A percentile compares a stretch with the other conserved stretches of the same genome.
Evolutionary conservation across 208 protist species (phyloP).

Genomic region (Tritrichomonas foetus): DNA sequence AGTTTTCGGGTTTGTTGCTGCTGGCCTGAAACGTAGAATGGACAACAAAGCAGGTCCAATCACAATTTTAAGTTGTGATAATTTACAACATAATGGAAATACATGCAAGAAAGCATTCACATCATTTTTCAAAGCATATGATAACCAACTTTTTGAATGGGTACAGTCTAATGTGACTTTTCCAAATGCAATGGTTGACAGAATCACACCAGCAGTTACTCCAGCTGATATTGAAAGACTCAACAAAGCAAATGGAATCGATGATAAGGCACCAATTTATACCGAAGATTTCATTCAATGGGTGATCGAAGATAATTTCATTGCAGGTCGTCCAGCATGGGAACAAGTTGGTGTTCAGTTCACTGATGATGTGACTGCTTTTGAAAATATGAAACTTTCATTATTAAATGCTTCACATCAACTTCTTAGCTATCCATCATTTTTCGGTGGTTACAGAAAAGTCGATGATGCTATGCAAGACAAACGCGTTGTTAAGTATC

Average conservation of each 20-base stretch:
- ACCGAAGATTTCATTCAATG: slow-evolving; percentile 45
- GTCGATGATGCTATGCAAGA: neutral
- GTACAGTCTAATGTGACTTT: slow-evolving; percentile 39
- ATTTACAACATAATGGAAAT: slow-evolving; percentile 46
- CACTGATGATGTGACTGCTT: slow-evolving; percentile 34
- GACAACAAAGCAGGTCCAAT: neutral
- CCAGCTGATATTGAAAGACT: neutral
- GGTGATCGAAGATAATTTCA: slow-evolving; percentile 50
- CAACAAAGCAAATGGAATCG: neutral
- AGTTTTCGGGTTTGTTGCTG: slow-evolving; percentile 41
- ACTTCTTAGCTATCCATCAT: slow-evolving; percentile 30
- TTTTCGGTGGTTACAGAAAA: neutral
- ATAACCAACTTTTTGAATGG: slow-evolving; percentile 16
- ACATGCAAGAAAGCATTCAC: neutral
- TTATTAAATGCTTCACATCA: slow-evolving; percentile 42
- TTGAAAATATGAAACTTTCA: slow-evolving; percentile 45
- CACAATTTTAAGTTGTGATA: slow-evolving; percentile 48
- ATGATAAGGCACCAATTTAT: slow-evolving; percentile 17
- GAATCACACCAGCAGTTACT: slow-evolving; percentile 42
- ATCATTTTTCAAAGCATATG: neutral
- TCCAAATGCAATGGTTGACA: slow-evolving; percentile 47
- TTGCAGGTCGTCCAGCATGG: slow-evolving; percentile 42
- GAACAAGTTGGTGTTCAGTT: slow-evolving; percentile 40
- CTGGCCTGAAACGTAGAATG: neutral
- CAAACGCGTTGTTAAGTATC: neutral